These are phyloP conservation scores for Leccinum variicolor DNA, from an alignment of 768 basidiomycete species.

Conservation along the genomic window DNA sequence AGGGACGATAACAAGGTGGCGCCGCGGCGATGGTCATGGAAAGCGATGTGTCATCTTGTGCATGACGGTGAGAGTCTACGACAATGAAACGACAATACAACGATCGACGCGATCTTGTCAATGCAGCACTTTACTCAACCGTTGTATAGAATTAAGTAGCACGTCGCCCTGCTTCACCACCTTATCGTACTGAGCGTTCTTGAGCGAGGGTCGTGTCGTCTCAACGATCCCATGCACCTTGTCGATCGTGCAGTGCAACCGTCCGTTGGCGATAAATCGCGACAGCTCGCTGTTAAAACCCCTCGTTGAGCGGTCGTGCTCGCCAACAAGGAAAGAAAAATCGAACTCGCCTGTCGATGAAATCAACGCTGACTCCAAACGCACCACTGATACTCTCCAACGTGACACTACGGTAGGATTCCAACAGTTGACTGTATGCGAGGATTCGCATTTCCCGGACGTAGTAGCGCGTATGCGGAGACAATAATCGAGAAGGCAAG, in stretches of 20 bases:
- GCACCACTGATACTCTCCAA: constrained; percentile 80
- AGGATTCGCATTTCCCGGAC: constrained; percentile 95
- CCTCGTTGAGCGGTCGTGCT: background rate
- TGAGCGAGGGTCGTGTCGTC: constrained; percentile 72
- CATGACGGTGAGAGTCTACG: background rate
- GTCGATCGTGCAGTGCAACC: constrained; percentile 88
- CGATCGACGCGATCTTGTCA: constrained; percentile 19
- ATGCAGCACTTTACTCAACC: constrained; percentile 85
- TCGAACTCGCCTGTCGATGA: constrained; percentile 74
- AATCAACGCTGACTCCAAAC: constrained; percentile 86
- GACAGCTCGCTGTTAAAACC: constrained; percentile 68
- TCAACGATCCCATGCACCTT: constrained; percentile 93
- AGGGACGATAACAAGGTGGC: background rate
- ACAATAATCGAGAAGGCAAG: constrained; percentile 81
- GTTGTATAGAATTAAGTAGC: constrained; percentile 80
- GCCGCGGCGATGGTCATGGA: background rate
- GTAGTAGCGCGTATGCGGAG: constrained; percentile 85
- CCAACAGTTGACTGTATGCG: constrained; percentile 89
- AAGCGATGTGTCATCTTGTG: background rate
- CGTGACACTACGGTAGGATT: constrained; percentile 86
- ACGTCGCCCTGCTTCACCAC: constrained; percentile 94
- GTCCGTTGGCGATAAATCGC: constrained; percentile 83
- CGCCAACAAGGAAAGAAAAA: background rate
- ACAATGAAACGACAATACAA: background rate
- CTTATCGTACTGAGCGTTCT: constrained; percentile 88